phyloP scores from a whole-genome alignment of 108 stramenopile species.

The Cyclotella atomus region DNA sequence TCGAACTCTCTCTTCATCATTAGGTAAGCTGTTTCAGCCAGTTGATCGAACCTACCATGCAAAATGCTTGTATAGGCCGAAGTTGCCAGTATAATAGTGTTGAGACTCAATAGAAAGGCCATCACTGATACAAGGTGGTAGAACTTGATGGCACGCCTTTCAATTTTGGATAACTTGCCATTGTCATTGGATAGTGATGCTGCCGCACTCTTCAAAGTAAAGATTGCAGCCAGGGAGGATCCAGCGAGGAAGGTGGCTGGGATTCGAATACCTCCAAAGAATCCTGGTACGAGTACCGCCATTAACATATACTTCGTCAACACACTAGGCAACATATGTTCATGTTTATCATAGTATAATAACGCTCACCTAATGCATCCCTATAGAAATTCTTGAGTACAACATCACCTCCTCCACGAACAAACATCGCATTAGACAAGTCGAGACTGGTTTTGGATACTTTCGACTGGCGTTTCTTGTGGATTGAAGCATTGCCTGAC shows the following conservation, averaged over 20 bases:
- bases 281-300: constrained; percentile 6
- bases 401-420: constrained; percentile 12
- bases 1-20: constrained; percentile 34
- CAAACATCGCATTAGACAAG: background rate
- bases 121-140: constrained; percentile 24
- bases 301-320: no score
- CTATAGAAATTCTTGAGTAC: constrained; percentile 8
- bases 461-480: background rate
- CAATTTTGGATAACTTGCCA: constrained; percentile 4
- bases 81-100: constrained; percentile 17
- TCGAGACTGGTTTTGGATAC: no score
- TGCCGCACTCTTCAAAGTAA: constrained; percentile 16
- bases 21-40: constrained; percentile 32
- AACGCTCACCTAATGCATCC: constrained; percentile 6
- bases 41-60: constrained; percentile 25
- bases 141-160: constrained; percentile 29
- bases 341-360: background rate
- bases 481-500: background rate
- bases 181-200: background rate
- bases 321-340: background rate
- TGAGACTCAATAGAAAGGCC: constrained; percentile 22
- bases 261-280: constrained; percentile 24
- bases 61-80: constrained; percentile 13
- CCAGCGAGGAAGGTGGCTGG: constrained; percentile 37
- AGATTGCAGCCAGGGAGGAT: constrained; percentile 31